A percentile compares a stretch with the other conserved stretches of the same genome.
These are phyloP conservation scores for Aspergillus sclerotiicarbonarius DNA, from an alignment of 495 filamentous ascomycete genomes.

Conservation along the genomic window DNA sequence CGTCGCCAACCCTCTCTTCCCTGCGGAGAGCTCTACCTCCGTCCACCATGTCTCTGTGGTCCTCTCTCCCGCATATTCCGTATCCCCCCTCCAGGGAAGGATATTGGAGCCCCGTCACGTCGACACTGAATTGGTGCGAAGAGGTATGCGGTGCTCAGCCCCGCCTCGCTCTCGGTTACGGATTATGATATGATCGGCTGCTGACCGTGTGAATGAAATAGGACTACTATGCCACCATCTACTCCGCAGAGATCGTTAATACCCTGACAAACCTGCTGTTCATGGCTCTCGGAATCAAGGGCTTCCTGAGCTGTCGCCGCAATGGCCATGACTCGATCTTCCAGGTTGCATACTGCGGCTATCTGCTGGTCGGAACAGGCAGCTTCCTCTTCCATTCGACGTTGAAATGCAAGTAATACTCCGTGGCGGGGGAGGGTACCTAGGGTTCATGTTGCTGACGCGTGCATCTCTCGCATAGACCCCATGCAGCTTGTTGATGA, in stretches of 20 bases:
- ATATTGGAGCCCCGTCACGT: constrained; percentile 83
- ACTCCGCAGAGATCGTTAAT: constrained; percentile 66
- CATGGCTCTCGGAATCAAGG: constrained; percentile 68
- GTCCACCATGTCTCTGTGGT: constrained; percentile 32
- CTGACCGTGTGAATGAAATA: constrained; percentile 14
- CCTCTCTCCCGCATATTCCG: constrained; percentile 55
- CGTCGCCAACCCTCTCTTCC: constrained; percentile 3
- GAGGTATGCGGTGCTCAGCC: constrained; percentile 56
- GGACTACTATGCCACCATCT: constrained; percentile 62
- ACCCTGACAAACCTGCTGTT: constrained; percentile 81
- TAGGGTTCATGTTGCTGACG: constrained; percentile 17
- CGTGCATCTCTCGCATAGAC: constrained; percentile 50
- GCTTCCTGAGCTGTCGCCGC: constrained; percentile 65
- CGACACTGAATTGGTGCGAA: constrained; percentile 92
- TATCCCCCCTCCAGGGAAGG: constrained; percentile 67
- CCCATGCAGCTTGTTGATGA: constrained; percentile 98
- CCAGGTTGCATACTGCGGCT: constrained; percentile 67
- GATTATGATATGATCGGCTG: neutral
- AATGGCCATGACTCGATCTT: constrained; percentile 74
- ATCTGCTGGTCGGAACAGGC: constrained; percentile 74
- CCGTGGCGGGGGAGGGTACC: neutral
- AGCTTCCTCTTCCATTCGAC: constrained; percentile 82
- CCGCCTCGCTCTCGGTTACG: neutral
- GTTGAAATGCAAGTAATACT: constrained; percentile 63
- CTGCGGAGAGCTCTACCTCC: constrained; percentile 13